Conservation (phyloP, 345 rosid genomes). For the Camelina hispida region DNA sequence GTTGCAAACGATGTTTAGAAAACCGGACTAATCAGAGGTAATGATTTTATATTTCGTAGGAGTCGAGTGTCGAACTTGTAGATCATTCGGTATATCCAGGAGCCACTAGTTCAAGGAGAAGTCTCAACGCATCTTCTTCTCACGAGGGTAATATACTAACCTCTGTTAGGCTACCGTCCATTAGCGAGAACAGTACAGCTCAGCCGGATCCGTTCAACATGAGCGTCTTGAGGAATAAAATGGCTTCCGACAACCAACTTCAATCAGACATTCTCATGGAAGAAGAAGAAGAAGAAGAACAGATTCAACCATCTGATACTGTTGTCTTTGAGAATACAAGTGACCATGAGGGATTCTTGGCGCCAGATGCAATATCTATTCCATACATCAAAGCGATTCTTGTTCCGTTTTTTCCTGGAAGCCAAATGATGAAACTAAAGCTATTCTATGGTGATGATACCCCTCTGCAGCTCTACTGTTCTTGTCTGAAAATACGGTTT, state of each 20-base stretch:
- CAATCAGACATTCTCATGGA: conserved; percentile 59
- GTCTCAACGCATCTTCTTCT: conserved; percentile 47
- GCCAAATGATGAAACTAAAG: conserved; percentile 51
- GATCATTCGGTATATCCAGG: conserved; percentile 65
- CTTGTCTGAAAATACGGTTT: conserved; percentile 61
- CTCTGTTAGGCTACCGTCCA: conserved; percentile 45
- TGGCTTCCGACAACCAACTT: conserved; percentile 46
- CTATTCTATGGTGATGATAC: conserved; percentile 52
- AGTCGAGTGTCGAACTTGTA: conserved; percentile 68
- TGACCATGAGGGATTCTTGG: conserved; percentile 54
- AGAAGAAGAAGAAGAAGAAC: conserved; percentile 56
- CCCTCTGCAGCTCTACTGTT: conserved; percentile 64
- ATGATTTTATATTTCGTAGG: conserved; percentile 50
- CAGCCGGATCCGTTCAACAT: conserved; percentile 62
- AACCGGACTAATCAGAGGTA: conserved; percentile 6
- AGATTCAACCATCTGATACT: conserved; percentile 40
- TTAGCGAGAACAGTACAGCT: conserved; percentile 42
- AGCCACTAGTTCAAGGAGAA: conserved; percentile 65
- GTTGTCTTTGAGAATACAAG: conserved; percentile 49
- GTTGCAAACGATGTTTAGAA: not conserved
- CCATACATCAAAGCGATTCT: conserved; percentile 55
- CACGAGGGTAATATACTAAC: conserved; percentile 33
- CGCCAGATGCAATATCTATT: conserved; percentile 58
- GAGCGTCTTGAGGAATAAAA: conserved; percentile 50
- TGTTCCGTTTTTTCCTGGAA: conserved; percentile 59